These are phyloP conservation scores for Fusarium kyushuense DNA, from an alignment of 2,329 filamentous ascomycete genomes.

Conservation along the genomic window DNA sequence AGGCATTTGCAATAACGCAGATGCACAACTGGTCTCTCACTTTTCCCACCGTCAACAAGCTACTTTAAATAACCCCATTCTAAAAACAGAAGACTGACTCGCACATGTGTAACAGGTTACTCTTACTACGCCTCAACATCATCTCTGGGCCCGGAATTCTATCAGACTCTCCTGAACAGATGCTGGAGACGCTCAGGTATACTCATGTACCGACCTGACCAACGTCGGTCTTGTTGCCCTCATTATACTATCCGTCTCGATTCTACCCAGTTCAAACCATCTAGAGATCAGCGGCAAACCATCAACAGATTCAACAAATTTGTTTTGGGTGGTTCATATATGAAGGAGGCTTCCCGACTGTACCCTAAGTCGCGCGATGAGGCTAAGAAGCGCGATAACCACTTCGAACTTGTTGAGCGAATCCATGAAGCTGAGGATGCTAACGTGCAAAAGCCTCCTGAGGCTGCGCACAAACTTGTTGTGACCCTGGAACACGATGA, in stretches of 20 bases:
- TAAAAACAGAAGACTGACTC: constrained; percentile 40
- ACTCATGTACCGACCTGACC: constrained; percentile 82
- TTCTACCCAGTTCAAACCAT: constrained; percentile 71
- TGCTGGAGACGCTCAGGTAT: constrained; percentile 81
- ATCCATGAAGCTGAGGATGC: constrained; percentile 76
- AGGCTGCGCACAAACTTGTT: constrained; percentile 74
- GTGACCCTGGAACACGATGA: constrained; percentile 77
- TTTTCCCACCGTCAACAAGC: neutral
- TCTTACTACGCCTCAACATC: constrained; percentile 77
- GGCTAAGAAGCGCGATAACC: constrained; percentile 70
- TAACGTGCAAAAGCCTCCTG: constrained; percentile 67
- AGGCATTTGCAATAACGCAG: constrained; percentile 2
- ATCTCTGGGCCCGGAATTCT: constrained; percentile 72
- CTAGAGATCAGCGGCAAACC: constrained; percentile 79
- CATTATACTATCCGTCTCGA: constrained; percentile 88
- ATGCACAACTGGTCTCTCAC: constrained; percentile 6
- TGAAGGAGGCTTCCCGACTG: constrained; percentile 70
- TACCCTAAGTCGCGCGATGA: constrained; percentile 77
- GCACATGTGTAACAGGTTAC: constrained; percentile 65
- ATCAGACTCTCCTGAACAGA: constrained; percentile 78
- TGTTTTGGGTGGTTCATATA: constrained; percentile 76
- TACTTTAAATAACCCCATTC: constrained; percentile 9
- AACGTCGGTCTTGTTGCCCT: constrained; percentile 85
- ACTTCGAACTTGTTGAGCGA: constrained; percentile 74
- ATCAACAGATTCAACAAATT: constrained; percentile 81